phyloP scores from a whole-genome alignment of 2,329 filamentous ascomycete species.

The Penicillium brevicompactum region DNA sequence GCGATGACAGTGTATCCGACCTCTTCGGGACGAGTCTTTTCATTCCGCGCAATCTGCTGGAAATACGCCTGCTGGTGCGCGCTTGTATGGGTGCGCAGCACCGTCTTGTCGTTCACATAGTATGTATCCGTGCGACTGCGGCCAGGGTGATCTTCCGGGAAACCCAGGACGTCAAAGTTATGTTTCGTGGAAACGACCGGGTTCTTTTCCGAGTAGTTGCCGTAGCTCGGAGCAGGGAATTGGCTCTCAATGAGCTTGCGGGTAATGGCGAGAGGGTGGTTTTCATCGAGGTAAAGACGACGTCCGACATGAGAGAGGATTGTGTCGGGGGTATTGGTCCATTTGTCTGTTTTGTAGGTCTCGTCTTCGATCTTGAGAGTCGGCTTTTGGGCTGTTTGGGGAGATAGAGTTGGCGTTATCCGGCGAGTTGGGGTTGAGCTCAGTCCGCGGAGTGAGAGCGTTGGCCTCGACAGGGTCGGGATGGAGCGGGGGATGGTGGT shows the following conservation, averaged over 20 bases:
- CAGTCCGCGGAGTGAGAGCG: slow-evolving; percentile 26
- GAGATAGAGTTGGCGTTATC: slow-evolving; percentile 10
- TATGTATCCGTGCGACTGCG: slow-evolving; percentile 89
- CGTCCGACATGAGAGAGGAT: slow-evolving; percentile 75
- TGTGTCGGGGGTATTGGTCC: slow-evolving; percentile 80
- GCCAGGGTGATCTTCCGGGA: slow-evolving; percentile 83
- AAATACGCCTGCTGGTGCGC: slow-evolving; percentile 89
- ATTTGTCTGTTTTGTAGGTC: slow-evolving; percentile 69
- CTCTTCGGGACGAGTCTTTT: slow-evolving; percentile 35
- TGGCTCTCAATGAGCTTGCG: slow-evolving; percentile 88
- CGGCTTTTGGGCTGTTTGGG: slow-evolving; percentile 4
- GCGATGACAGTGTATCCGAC: slow-evolving; percentile 88
- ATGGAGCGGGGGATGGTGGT: slow-evolving; percentile 24
- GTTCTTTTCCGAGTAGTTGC: slow-evolving; percentile 74
- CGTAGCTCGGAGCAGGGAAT: slow-evolving; percentile 73
- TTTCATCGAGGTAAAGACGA: slow-evolving; percentile 82
- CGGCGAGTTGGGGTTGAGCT: slow-evolving; percentile 37
- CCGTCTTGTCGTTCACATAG: slow-evolving; percentile 82
- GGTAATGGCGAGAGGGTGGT: slow-evolving; percentile 90
- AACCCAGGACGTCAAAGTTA: slow-evolving; percentile 97
- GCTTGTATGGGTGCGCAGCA: slow-evolving; percentile 90
- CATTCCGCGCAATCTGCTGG: slow-evolving; percentile 59
- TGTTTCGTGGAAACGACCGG: slow-evolving; percentile 82
- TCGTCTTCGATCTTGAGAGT: slow-evolving; percentile 62
- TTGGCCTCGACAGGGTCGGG: slow-evolving; percentile 14